Base-by-base conservation (phyloP, 169 alveolate genomes). In the Eimeria acervulina region DNA sequence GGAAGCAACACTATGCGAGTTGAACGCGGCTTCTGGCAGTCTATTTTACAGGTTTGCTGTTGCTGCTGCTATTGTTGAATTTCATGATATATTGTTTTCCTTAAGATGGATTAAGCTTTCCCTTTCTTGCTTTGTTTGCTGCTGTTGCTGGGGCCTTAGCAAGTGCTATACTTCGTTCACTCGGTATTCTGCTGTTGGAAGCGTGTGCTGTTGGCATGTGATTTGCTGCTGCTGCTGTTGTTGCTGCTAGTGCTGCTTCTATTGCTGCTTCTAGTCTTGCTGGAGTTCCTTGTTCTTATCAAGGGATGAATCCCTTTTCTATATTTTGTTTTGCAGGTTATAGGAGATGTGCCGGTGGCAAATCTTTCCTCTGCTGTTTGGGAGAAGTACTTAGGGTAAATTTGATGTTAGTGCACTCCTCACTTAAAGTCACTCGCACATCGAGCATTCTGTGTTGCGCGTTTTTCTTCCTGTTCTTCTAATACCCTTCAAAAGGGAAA, bases 21-120 rank as follows among this genome's bases (percentile, higher is more conserved):
- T 42, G 96, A 93, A 51, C 93, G 93, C n/a, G 96, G 96, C n/a
- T 93, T 93, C 80, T 93, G 96, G 96, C 89, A 78, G 47, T 74
- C 88, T 59, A 93, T 93, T 40, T 51, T 93, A n/a, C 85, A 93
- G 93, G 96, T 93, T 36, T 66, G 68, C 26, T 21, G 68, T 19
- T 55, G 66, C n/a, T 19, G 17, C 66, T 13, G 66, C 68, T 47
- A 12, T 47, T 47, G 55, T 12, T 59, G n/a, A 21, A 59, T 59
- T 59, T 4, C 6, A 13, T 21, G 68, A 3, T 80, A 55, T 59
- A 28, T 51, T 59, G 12, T 26, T 51, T 47, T n/a, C 44, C 23
- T 44, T 19, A 21, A 13, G 51, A 38, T 36, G 3, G 72, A 5
- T 26, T 83, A 26, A 13, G 42, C 74, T 12, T 7, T n/a, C 17